Evolutionary conservation across 345 rosid species (phyloP).

Genomic region (Geranium brycei): DNA sequence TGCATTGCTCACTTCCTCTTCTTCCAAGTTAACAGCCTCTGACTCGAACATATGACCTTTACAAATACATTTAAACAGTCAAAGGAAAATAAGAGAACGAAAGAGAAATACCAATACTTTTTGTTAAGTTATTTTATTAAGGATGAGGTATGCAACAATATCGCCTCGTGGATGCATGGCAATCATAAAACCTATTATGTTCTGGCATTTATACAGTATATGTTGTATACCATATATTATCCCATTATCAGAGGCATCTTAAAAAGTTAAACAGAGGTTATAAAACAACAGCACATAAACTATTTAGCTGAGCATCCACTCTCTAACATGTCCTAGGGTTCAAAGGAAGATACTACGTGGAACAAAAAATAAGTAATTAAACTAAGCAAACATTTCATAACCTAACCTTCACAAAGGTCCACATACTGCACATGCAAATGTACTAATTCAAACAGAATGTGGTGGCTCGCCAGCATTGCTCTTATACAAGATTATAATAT

Average conservation of each 20-base stretch:
- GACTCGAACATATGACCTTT: conserved; percentile 34
- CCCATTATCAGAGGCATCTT: background rate
- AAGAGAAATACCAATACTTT: background rate
- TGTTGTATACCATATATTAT: background rate
- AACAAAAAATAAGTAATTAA: no score
- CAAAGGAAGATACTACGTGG: no score
- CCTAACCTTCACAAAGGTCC: no score
- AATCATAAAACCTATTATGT: no score
- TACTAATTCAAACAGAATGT: no score
- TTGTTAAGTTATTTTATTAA: background rate
- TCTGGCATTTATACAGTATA: no score
- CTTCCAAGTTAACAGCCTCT: conserved; percentile 31
- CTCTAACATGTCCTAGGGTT: no score
- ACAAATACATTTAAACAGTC: conserved; percentile 10
- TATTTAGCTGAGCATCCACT: no score
- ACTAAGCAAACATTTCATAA: no score
- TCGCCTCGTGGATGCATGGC: background rate
- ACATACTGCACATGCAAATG: no score
- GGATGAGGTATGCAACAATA: background rate
- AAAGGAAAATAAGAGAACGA: conserved; percentile 1
- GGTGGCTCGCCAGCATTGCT: no score
- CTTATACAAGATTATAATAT: no score
- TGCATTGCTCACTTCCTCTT: conserved; percentile 23
- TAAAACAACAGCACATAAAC: background rate
- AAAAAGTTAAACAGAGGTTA: background rate